Evolutionary conservation across 495 filamentous ascomycete genomes (phyloP).

Genomic region (Talaromyces adpressus): DNA sequence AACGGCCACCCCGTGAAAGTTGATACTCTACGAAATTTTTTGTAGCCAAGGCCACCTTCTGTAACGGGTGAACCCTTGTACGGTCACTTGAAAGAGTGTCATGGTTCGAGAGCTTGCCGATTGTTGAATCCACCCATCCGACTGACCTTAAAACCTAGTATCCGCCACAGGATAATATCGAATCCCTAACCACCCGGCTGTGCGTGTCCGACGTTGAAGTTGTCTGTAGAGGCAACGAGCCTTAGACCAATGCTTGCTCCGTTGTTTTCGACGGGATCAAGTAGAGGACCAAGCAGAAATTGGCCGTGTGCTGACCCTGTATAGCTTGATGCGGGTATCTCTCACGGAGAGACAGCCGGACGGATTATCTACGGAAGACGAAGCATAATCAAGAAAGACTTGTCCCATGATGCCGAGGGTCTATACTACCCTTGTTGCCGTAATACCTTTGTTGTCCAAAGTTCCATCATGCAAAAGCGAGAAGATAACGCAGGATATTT

Average conservation of each 20-base stretch:
- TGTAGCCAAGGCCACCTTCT: background rate
- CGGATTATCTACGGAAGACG: background rate
- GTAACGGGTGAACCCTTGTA: background rate
- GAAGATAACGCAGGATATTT: background rate
- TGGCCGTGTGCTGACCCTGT: background rate
- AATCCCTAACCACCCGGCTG: background rate
- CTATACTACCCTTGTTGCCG: background rate
- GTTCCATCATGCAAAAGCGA: background rate
- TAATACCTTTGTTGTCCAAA: background rate
- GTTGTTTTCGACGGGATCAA: background rate
- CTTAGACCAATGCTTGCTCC: background rate
- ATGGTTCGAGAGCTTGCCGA: background rate
- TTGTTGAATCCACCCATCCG: background rate
- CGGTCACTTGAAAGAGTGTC: background rate
- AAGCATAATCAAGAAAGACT: background rate
- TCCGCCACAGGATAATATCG: background rate
- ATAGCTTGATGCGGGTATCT: background rate
- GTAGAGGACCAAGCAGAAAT: background rate
- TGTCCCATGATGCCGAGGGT: background rate
- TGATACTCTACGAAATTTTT: slow-evolving; percentile 5
- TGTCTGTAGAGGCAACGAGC: background rate
- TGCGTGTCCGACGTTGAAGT: background rate
- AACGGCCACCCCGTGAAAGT: background rate
- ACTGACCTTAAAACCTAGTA: background rate
- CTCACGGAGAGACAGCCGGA: background rate